Base-by-base conservation (phyloP, 148 eudicot genomes). In the Diospyros kaki region DNA sequence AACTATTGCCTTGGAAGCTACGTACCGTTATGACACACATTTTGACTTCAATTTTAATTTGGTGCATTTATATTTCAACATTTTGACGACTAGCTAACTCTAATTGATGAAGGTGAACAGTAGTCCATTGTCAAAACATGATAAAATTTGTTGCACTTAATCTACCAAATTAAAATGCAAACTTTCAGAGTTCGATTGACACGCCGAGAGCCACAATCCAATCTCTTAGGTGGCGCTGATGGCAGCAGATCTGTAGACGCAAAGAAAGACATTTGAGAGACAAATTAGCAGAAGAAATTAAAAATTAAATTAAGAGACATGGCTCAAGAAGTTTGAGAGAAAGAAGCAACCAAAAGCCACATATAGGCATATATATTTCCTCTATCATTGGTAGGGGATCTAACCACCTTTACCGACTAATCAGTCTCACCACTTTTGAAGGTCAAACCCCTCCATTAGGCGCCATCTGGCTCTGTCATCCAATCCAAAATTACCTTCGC, bases 351-450 rank as follows among this genome's bases (percentile, higher is more conserved):
- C 13, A 28, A 12, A 9, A 52, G 39, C 17, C 17, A 12, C 42
- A 28, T 15, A 60, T 3, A 4, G 11, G 11, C 40, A 42, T 54
- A 8, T 3, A n/a, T 9, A 68, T 45, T 48, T 59, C 67, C 15
- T 60, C 0, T 2, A 50, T 61, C 51, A 50, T 69, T 41, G 79
- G 74, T 61, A 55, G 67, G 59, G 73, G 61, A 62, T 62, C 73
- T 44, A 76, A 41, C 79, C 14, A 76, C 79, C 54, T 52, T 28
- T 53, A 76, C 74, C 79, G 53, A 62, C 79, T 74, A 70, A 76
- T 62, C 45, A 55, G 15, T 69, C 51, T 38, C 6, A 58, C 28
- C 39, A 11, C 5, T 58, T 76, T 1, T 58, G 41, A 50, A 61
- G 13, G 73, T 68, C 66, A 58, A 69, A 51, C 18, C 61, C 79